Conservation (phyloP, 371 early-diverging fungal species). For the Rhizomucor pusillus region DNA sequence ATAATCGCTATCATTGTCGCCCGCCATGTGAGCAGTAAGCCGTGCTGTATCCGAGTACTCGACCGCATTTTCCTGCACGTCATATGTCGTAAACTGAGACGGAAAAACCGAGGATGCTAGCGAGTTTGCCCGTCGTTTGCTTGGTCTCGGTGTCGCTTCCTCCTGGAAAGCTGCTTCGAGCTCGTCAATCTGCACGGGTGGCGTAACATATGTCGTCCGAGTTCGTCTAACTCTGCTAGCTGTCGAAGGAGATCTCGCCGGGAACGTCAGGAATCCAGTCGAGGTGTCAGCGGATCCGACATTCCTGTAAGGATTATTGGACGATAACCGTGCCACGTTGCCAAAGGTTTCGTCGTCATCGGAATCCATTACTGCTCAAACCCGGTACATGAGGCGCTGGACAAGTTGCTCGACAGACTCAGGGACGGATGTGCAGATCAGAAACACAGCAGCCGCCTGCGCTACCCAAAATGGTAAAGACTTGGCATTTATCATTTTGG, state of each 20-base stretch:
- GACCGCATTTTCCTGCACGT: slow-evolving; percentile 13
- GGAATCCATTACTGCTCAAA: too few relatives aligned
- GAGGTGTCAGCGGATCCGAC: background rate
- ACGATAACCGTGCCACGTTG: slow-evolving; percentile 6
- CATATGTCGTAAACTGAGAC: background rate
- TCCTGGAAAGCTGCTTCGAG: slow-evolving; percentile 13
- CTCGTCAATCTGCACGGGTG: slow-evolving; percentile 6
- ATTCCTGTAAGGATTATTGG: slow-evolving; percentile 16
- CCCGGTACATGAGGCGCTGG: too few relatives aligned
- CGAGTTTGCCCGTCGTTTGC: slow-evolving; percentile 9
- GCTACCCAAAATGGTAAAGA: too few relatives aligned
- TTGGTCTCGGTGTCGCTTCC: background rate
- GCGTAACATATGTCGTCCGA: slow-evolving; percentile 5
- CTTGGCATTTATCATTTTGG: too few relatives aligned
- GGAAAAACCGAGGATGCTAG: slow-evolving; percentile 2
- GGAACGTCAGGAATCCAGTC: slow-evolving; percentile 12
- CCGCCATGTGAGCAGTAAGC: slow-evolving; percentile 32
- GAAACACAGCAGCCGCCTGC: too few relatives aligned
- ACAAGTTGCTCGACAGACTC: too few relatives aligned
- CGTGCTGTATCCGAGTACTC: slow-evolving; percentile 41
- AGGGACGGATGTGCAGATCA: too few relatives aligned
- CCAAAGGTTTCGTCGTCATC: too few relatives aligned
- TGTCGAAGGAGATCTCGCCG: background rate
- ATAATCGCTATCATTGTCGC: too few relatives aligned
- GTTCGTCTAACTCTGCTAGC: background rate